Evolutionary conservation across 345 rosid species (phyloP), one percentile per base, ranked within the genome.

Genomic region (Gossypium ekmanianum): DNA sequence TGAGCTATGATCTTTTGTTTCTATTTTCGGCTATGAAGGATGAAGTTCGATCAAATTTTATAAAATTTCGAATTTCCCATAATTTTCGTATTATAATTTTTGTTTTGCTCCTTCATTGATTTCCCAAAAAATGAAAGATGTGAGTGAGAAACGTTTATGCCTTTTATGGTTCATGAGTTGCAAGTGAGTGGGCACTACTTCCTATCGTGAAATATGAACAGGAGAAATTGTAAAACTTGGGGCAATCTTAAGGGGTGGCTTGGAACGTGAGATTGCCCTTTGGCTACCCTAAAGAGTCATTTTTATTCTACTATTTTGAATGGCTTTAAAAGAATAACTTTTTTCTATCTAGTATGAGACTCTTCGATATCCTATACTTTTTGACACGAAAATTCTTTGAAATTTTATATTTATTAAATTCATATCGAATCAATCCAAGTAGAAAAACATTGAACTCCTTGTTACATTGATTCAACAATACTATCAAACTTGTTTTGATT

Each of bases 231-330:
- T 56, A 11, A 34, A 16, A 56, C 3, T 6, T 26, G 66, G 22
- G 52, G n/a, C 27, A 20, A 11, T 1, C 14, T 29, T 17, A 73
- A 20, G 16, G 57, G 45, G 16, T 50, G 18, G 27, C 61, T 20
- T 20, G 0, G 22, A 56, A 56, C 8, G 27, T 9, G 51, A 20
- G 48, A 34, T 5, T 69, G 78, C 66, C 79, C 57, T 63, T 79
- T 75, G 73, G 47, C 13, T 18, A 12, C 47, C 20, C 27, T 20
- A 64, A 71, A 64, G 73, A 48, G 82, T 56, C 69, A 47, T 27
- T 45, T 47, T 43, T 52, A 29, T 1, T 4, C 7, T 5, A 5
- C 41, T 5, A 5, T 34, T 5, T 34, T 34, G 41, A 34, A 34
- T 34, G 41, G 1, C 1, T 5, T 34, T 34, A 34, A 34, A 34